Percentiles rank a stretch among this genome's conserved stretches.
phyloP scores from a whole-genome alignment of 2,329 filamentous ascomycete genomes.

The Pezicula radicicola region DNA sequence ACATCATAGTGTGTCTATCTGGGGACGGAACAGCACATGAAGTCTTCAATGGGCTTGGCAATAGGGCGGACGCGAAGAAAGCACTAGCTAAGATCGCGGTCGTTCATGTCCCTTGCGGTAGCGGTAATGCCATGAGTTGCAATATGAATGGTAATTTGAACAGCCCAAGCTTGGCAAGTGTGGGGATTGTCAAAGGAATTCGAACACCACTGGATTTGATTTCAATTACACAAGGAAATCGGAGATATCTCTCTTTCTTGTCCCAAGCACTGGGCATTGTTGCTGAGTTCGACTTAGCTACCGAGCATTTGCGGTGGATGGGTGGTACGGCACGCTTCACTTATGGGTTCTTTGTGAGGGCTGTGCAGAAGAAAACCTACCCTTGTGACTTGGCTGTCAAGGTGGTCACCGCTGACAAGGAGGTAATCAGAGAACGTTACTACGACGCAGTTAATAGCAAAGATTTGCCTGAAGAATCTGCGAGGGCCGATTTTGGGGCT shows the following conservation, averaged over 20 bases:
- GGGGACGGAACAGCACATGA: slow-evolving; percentile 89
- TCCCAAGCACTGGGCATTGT: slow-evolving; percentile 86
- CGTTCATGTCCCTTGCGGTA: slow-evolving; percentile 82
- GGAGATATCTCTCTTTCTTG: slow-evolving; percentile 75
- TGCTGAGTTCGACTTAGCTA: slow-evolving; percentile 83
- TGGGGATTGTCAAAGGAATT: slow-evolving; percentile 81
- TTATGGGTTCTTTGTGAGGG: slow-evolving; percentile 70
- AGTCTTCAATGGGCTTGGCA: slow-evolving; percentile 85
- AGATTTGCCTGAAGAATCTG: neutral
- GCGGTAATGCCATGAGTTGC: slow-evolving; percentile 85
- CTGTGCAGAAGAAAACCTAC: slow-evolving; percentile 74
- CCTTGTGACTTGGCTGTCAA: slow-evolving; percentile 85
- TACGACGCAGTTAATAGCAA: slow-evolving; percentile 35
- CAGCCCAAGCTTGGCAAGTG: slow-evolving; percentile 67
- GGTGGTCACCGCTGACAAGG: slow-evolving; percentile 72
- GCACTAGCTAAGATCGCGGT: slow-evolving; percentile 76
- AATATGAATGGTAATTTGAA: slow-evolving; percentile 79
- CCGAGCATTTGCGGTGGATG: slow-evolving; percentile 90
- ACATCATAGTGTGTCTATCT: slow-evolving; percentile 82
- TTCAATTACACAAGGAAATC: slow-evolving; percentile 76
- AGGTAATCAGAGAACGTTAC: slow-evolving; percentile 69
- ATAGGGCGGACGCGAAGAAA: slow-evolving; percentile 65
- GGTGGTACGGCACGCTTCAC: slow-evolving; percentile 72
- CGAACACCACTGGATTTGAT: slow-evolving; percentile 78
- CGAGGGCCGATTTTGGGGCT: slow-evolving; percentile 12